Base-by-base conservation (phyloP, 2,329 filamentous ascomycete species). In the Microthyrium microscopicum region DNA sequence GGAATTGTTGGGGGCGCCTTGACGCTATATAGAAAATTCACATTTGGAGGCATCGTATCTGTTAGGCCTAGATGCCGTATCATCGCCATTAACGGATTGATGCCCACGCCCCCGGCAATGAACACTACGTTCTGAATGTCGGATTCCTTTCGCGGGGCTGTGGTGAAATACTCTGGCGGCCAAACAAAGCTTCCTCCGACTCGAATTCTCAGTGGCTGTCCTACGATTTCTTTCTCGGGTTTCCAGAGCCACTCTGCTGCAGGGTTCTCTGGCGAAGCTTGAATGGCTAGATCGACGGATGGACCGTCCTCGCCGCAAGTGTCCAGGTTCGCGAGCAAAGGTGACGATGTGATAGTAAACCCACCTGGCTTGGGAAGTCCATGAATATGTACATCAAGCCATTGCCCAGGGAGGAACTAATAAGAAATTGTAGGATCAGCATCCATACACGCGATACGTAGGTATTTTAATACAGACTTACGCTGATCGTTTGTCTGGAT, bases 261-360 rank as follows among this genome's bases (percentile, higher is more conserved):
- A 0, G 77, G 75, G 44, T 84, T 91, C 2, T 59, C 56, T 0
- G 74, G 70, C 2, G 78, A 77, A 20, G 66, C 59, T 46, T 89
- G 80, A 16, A 92, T 66, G 1, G 83, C 83, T 5, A 92, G 67
- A 51, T 92, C 83, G 29, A 91, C 55, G 51, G 76, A 80, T 2
- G 56, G 55, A 20, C 40, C 33, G 9, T 17, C 26, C 44, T 40
- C 24, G 38, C 26, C 2, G 43, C 32, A 29, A 39, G 15, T 2
- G 42, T 42, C 8, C 48, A 47, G n/a, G 30, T 50, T 39, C 16
- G 52, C 39, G 3, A 70, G 65, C 26, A 64, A 66, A 0, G 82
- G 82, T 0, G 77, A 59, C 2, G 80, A 89, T 5, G 82, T 87
- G 41, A 92, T 78, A 26, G 83, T 92, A 60, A 92, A 93, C 37